Base-by-base conservation (phyloP, 2,329 filamentous ascomycete genomes). In the Fusarium beomiforme region DNA sequence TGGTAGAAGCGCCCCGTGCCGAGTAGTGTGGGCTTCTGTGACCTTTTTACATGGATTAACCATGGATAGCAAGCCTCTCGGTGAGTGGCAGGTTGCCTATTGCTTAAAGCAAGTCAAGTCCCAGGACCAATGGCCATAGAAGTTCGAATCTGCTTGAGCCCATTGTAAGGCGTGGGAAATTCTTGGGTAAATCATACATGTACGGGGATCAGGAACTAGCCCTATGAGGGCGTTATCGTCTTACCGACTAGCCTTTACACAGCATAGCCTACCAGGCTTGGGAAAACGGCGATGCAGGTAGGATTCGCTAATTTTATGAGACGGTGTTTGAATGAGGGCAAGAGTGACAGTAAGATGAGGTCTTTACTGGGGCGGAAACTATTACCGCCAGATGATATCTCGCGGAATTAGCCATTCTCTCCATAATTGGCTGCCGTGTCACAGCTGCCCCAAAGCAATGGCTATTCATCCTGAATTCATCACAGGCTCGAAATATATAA, bases 201-300 rank as follows among this genome's bases (percentile, higher is more conserved):
- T n/a, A n/a, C n/a, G n/a, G 23, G 34, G 50, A 39, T 33, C 50
- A 61, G 26, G 10, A 64, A 44, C 53, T 67, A 50, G 54, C 44
- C 60, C 34, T 65, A 34, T 58, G 39, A 57, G 44, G 53, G 43
- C 23, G 46, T 51, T 33, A 14, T 46, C 37, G 13, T n/a, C 33
- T 42, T 49, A 37, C 19, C 23, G 29, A 21, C 47, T 53, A 54
- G 13, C 42, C 56, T 44, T 44, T 41, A 42, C 42, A 23, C 42
- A 33, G 33, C 34, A 24, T 67, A 62, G 63, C 37, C 55, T 46
- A 17, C 44, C 24, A 31, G 33, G 39, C 13, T 43, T 47, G 31
- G 41, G 14, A 19, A 67, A 67, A 67, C 43, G 56, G 63, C 11
- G 53, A 29, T 59, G 49, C 47, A 62, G 42, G 31, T 37, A 67